A percentile compares a stretch with the other conserved stretches of the same genome.
These are phyloP conservation scores for Raphanus raphanistrum DNA, from an alignment of 345 rosid genomes.

Conservation along the genomic window DNA sequence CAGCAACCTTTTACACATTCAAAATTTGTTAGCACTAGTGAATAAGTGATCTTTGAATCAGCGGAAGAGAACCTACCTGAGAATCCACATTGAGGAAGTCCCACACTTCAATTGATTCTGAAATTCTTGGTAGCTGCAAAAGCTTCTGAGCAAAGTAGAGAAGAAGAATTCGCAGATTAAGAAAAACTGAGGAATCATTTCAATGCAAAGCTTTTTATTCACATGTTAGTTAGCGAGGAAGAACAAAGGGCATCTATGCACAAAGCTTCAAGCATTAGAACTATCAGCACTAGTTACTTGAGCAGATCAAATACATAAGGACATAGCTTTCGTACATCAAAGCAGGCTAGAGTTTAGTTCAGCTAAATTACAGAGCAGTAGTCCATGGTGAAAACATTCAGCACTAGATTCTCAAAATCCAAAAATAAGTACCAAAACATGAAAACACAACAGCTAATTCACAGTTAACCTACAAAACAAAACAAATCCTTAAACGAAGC, in stretches of 20 bases:
- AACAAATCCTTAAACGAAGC: not conserved
- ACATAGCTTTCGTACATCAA: not conserved
- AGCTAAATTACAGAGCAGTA: slow-evolving; percentile 4
- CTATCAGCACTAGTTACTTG: slow-evolving; percentile 15
- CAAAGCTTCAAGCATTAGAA: slow-evolving; percentile 21
- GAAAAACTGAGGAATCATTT: slow-evolving; percentile 3
- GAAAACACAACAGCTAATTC: slow-evolving; percentile 18
- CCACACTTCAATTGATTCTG: slow-evolving; percentile 98
- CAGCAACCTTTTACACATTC: slow-evolving; percentile 19
- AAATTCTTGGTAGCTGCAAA: slow-evolving; percentile 82
- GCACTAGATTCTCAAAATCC: slow-evolving; percentile 11
- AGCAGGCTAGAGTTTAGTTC: slow-evolving; percentile 11
- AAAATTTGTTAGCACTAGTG: slow-evolving; percentile 4
- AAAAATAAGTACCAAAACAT: slow-evolving; percentile 10
- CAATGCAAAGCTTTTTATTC: slow-evolving; percentile 16
- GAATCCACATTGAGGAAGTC: slow-evolving; percentile 97
- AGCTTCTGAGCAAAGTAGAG: slow-evolving; percentile 61
- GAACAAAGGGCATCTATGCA: not conserved
- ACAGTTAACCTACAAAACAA: not conserved
- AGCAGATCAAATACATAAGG: not conserved
- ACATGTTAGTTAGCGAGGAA: slow-evolving; percentile 13
- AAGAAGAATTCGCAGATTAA: slow-evolving; percentile 12
- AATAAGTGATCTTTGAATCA: slow-evolving; percentile 2
- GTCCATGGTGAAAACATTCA: not conserved
- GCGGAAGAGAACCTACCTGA: slow-evolving; percentile 60